Conservation (phyloP, 495 filamentous ascomycete species). For the Apiosordaria backusii region DNA sequence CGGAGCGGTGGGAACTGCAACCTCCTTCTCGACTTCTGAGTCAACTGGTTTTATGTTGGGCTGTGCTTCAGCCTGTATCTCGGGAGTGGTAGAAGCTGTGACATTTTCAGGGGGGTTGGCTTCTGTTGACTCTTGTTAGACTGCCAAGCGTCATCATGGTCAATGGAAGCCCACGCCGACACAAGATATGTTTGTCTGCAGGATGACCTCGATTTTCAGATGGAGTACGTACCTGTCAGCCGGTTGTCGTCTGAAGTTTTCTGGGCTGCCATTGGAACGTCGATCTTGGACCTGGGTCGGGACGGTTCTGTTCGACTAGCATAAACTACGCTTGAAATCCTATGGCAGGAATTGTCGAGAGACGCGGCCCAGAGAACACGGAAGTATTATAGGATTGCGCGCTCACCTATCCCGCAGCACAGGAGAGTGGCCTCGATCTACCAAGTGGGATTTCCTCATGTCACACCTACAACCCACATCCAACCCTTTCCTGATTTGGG, state of each 20-base stretch:
- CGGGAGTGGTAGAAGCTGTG: neutral
- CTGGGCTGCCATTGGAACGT: slow-evolving; percentile 18
- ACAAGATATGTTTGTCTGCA: neutral
- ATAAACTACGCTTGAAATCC: neutral
- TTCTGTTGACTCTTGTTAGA: neutral
- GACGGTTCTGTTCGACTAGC: slow-evolving; percentile 9
- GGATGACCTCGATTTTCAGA: slow-evolving; percentile 4
- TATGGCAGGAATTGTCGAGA: neutral
- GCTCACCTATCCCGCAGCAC: neutral
- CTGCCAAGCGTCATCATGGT: neutral
- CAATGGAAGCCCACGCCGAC: neutral
- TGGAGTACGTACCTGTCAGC: slow-evolving; percentile 20
- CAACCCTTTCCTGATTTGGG: neutral
- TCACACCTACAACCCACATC: neutral
- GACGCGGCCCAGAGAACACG: slow-evolving; percentile 11
- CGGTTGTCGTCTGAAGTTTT: slow-evolving; percentile 17
- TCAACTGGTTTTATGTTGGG: neutral
- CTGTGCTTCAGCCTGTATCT: neutral
- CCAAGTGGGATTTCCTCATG: neutral
- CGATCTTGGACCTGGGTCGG: slow-evolving; percentile 17
- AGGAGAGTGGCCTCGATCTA: slow-evolving; percentile 5
- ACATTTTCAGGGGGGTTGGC: neutral
- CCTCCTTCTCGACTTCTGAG: neutral
- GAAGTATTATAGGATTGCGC: slow-evolving; percentile 2
- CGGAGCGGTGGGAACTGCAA: neutral